A percentile compares a stretch with the other conserved stretches of the same genome.
Conservation (phyloP, 2,329 filamentous ascomycete genomes). For the Claviceps monticola region DNA sequence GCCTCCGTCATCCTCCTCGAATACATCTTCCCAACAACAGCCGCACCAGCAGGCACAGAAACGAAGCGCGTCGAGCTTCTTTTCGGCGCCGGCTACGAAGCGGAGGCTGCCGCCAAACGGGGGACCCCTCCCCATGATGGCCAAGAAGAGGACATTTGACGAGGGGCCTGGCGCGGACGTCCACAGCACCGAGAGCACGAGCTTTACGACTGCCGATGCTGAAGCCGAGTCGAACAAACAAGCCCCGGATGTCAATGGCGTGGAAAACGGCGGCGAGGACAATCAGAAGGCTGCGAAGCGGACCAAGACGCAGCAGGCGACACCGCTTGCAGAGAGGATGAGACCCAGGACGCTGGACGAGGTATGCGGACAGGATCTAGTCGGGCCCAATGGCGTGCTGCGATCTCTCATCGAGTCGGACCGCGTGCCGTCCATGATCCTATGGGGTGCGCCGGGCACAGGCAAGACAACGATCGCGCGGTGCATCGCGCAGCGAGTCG, state of each 20-base stretch:
- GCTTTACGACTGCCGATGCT: neutral
- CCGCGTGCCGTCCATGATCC: conserved; percentile 82
- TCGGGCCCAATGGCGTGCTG: conserved; percentile 71
- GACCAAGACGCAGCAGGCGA: conserved; percentile 54
- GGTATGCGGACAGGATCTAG: conserved; percentile 81
- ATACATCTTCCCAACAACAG: conserved; percentile 21
- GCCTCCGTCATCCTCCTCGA: neutral
- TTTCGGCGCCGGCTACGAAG: conserved; percentile 37
- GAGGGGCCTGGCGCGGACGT: conserved; percentile 32
- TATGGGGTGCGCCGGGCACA: conserved; percentile 75
- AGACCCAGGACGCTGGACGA: conserved; percentile 72
- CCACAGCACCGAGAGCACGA: neutral
- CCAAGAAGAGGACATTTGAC: conserved; percentile 38
- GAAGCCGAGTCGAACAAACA: neutral
- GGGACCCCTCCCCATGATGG: conserved; percentile 16
- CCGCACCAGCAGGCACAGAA: conserved; percentile 27
- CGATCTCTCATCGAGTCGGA: conserved; percentile 76
- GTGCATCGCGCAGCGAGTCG: conserved; percentile 71
- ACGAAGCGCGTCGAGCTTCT: conserved; percentile 43
- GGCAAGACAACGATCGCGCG: conserved; percentile 88
- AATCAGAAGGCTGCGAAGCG: conserved; percentile 38
- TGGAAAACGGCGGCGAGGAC: conserved; percentile 4
- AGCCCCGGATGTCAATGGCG: neutral
- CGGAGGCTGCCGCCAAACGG: conserved; percentile 23
- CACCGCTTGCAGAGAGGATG: conserved; percentile 89